Evolutionary conservation across 2,329 filamentous ascomycete species (phyloP), one percentile per base, ranked within the genome.

Genomic region (Verticillium albo-atrum): DNA sequence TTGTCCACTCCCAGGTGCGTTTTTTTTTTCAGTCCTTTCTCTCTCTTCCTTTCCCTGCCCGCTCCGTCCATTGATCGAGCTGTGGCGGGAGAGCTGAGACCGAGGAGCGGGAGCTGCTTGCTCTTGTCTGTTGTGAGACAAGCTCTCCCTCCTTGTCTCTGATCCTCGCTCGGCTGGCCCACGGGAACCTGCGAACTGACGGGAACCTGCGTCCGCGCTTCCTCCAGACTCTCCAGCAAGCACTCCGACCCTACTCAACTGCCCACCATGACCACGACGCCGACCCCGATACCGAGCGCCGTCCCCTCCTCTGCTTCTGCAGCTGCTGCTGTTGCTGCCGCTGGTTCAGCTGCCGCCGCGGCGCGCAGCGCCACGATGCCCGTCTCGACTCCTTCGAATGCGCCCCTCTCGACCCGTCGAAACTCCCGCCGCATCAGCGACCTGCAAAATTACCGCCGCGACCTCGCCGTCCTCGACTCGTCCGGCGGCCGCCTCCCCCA

Each of bases 381-480:
- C n/a, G n/a, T 12, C 61, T 77, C 77, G 61, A 74, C 77, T 54
- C 71, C 74, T 63, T 74, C 76, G 60, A 75, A 73, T 50, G 52
- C 52, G 30, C 27, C 51, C 25, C 28, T n/a, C 14, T 2, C 51
- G 4, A 10, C 51, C 51, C 26, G 83, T 77, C 81, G 82, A 72
- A 83, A 84, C 28, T 47, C 55, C 27, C 82, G 80, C 68, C 78
- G 82, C 65, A 72, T 82, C 70, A 83, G 80, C 76, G 86, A 89
- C 69, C 82, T 90, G 67, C 79, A 79, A 70, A 88, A 89, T 71
- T 89, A 91, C 71, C 86, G 88, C 68, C 89, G 88, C 75, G 88
- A 91, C 67, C 82, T 91, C 59, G 82, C 86, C 66, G 83, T 88
- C 60, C 79, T 91, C 68, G 87, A 91, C 63, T 82, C 83, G 34